Evolutionary conservation across 1,139 yeast species (phyloP).

Genomic region (Sugiyamaella sp.): DNA sequence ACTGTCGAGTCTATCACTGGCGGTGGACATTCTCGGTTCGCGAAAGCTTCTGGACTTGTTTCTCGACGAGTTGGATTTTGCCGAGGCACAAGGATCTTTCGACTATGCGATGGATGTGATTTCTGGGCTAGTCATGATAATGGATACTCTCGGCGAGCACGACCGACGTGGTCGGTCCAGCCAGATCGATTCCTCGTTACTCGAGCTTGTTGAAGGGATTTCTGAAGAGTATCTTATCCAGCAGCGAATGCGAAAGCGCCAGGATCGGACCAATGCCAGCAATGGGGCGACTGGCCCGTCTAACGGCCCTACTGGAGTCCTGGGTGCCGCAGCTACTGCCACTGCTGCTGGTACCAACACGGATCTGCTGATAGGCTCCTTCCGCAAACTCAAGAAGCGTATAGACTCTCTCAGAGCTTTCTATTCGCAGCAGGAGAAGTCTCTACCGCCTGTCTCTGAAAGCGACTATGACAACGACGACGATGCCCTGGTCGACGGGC

Average conservation of each 20-base stretch:
- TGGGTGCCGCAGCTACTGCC: not conserved
- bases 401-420: constrained; percentile 8
- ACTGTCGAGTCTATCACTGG: constrained; percentile 60
- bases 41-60: constrained; percentile 43
- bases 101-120: constrained; percentile 33
- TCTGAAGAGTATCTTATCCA: constrained; percentile 22
- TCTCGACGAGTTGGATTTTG: constrained; percentile 35
- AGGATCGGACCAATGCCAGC: constrained; percentile 7
- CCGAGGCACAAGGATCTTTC: constrained; percentile 34
- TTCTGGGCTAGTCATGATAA: constrained; percentile 25
- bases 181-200: constrained; percentile 18
- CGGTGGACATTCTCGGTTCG: constrained; percentile 56
- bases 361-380: constrained; percentile 10
- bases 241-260: constrained; percentile 13
- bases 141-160: constrained; percentile 23
- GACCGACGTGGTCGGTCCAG: constrained; percentile 7
- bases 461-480: constrained; percentile 2
- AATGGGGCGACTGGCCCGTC: not conserved
- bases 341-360: not conserved
- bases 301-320: not conserved
- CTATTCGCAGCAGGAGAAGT: constrained; percentile 5
- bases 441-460: not conserved
- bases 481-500: not conserved
- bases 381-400: constrained; percentile 12
- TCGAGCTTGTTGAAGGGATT: constrained; percentile 7